Percentiles rank a stretch among this genome's conserved stretches.
These are phyloP conservation scores for Leishmania major DNA, from an alignment of 208 protist genomes.

Conservation along the genomic window DNA sequence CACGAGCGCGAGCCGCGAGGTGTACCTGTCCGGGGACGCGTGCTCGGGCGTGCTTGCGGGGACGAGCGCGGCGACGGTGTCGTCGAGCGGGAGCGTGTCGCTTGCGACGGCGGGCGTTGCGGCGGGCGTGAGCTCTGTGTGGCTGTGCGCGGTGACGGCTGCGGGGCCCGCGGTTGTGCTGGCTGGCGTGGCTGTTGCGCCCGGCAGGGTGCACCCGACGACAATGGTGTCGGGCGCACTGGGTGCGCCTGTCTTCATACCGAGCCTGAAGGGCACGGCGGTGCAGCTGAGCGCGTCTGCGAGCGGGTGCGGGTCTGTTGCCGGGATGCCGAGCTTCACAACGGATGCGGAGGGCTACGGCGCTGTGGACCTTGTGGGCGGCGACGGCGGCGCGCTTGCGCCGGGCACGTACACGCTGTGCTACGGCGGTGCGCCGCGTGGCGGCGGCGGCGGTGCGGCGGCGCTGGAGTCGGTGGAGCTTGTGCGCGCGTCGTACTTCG, in stretches of 20 bases:
- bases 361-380: slow-evolving; percentile 36
- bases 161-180: slow-evolving; percentile 26
- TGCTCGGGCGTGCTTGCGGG: slow-evolving; percentile 36
- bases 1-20: slow-evolving; percentile 32
- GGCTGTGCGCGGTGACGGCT: slow-evolving; percentile 50
- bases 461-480: slow-evolving; percentile 43
- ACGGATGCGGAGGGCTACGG: slow-evolving; percentile 55
- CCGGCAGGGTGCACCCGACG: slow-evolving; percentile 47
- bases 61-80: slow-evolving; percentile 21
- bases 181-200: slow-evolving; percentile 34
- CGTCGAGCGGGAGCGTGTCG: slow-evolving; percentile 21
- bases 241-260: slow-evolving; percentile 49
- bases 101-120: slow-evolving; percentile 32
- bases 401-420: slow-evolving; percentile 71
- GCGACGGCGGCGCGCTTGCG: slow-evolving; percentile 22
- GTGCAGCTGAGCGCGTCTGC: slow-evolving; percentile 43
- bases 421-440: slow-evolving; percentile 10
- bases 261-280: slow-evolving; percentile 35
- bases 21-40: slow-evolving; percentile 52
- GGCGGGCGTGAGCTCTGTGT: slow-evolving; percentile 20
- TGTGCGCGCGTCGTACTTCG: slow-evolving; percentile 46
- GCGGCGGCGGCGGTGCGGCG: slow-evolving; percentile 6
- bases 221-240: slow-evolving; percentile 44
- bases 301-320: slow-evolving; percentile 26
- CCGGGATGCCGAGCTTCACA: slow-evolving; percentile 43